Evolutionary conservation across 176 grass and related monocot genomes (phyloP), one percentile per base, ranked within the genome.

Genomic region (Saccharum officinarum): DNA sequence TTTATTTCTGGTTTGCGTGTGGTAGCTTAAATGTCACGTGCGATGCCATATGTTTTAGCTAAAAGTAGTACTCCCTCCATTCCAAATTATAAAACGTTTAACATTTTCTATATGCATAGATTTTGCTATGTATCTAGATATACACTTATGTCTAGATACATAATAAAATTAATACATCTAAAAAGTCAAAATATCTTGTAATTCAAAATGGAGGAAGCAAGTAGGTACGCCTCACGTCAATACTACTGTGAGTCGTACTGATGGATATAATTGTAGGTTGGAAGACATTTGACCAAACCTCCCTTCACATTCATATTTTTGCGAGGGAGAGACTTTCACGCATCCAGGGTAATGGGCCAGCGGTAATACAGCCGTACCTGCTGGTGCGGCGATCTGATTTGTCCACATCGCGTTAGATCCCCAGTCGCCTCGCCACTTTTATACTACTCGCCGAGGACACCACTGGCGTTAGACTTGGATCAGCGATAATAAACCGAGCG

Each of bases 371-470:
- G 71, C 23, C 70, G 37, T 74, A 62, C 50, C 45, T 45, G 62
- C 12, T 40, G 39, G 63, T 63, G 64, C 66, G 38, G 36, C 36
- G 72, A 52, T 22, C 73, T 44, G 63, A 33, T 45, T 62, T 20
- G 81, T 73, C 81, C 69, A 73, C 69, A 73, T 73, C 37, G 81
- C 52, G 75, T 73, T 80, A 80, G 78, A 76, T 81, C 71, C 31
- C 38, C 40, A 26, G 61, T 89, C 69, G 14, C 63, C 71, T 66
- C 68, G 2, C 55, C 40, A 26, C 50, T 76, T 85, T 85, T 89
- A 85, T 89, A 89, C 50, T 26, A n/a, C 23, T 74, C 47, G 9
- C 45, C 77, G 33, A 85, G 77, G 23, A 61, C 57, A 39, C 31
- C 81, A 54, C 34, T 15, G 9, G 30, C 10, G 5, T 18, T 23